Conservation (phyloP, 2,329 filamentous ascomycete genomes). For the Immersiporthe knoxdaviesiana region DNA sequence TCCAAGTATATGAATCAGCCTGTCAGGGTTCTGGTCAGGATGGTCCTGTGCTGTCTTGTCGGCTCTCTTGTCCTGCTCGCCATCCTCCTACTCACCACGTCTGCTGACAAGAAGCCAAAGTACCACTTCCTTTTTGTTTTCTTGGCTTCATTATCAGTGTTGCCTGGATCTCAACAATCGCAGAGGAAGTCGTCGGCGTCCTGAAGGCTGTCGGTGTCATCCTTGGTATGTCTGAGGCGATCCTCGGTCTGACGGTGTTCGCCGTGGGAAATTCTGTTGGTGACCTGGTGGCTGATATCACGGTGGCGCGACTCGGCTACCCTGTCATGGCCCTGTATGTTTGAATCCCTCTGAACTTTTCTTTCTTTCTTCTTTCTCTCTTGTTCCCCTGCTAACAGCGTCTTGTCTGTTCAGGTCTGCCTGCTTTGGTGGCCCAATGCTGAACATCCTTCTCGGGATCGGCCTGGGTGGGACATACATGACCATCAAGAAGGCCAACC, state of each 20-base stretch:
- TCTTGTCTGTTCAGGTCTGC: slow-evolving; percentile 60
- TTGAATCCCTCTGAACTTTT: too few relatives aligned
- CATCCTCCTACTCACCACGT: slow-evolving; percentile 70
- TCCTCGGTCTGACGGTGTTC: slow-evolving; percentile 93
- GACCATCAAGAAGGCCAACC: slow-evolving; percentile 71
- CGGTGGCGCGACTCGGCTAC: slow-evolving; percentile 88
- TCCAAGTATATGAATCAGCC: slow-evolving; percentile 63
- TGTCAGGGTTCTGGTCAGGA: slow-evolving; percentile 54
- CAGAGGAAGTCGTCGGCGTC: slow-evolving; percentile 92
- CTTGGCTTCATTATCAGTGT: slow-evolving; percentile 90
- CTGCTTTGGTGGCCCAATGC: slow-evolving; percentile 97
- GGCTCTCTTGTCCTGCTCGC: slow-evolving; percentile 69
- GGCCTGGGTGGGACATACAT: slow-evolving; percentile 91
- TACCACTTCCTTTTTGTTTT: slow-evolving; percentile 84
- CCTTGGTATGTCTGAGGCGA: slow-evolving; percentile 89
- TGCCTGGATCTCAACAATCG: slow-evolving; percentile 95
- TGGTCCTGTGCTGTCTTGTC: slow-evolving; percentile 68
- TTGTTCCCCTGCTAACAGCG: background rate
- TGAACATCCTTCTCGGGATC: slow-evolving; percentile 94
- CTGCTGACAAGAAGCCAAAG: slow-evolving; percentile 66
- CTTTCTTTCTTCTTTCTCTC: too few relatives aligned
- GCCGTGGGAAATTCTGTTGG: slow-evolving; percentile 95
- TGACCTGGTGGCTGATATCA: slow-evolving; percentile 92
- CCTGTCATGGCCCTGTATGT: slow-evolving; percentile 88
- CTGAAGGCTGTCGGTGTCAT: slow-evolving; percentile 93